phyloP scores from a whole-genome alignment of 1,284 basidiomycete species.

The Leucoagaricus sp. region DNA sequence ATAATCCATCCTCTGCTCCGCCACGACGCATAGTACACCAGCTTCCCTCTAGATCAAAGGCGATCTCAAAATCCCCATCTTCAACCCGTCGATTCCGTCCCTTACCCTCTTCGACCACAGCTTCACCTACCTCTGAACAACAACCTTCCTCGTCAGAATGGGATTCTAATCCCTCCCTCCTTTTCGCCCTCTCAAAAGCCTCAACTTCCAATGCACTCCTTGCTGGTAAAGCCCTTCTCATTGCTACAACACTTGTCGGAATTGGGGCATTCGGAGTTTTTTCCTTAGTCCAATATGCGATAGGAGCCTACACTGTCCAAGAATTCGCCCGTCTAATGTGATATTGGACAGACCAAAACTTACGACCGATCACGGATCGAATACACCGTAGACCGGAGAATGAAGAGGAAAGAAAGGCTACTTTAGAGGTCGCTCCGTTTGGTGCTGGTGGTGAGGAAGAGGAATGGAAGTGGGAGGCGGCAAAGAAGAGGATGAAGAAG shows the following conservation, averaged over 20 bases:
- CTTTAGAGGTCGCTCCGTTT: conserved; percentile 15
- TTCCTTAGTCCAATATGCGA: conserved; percentile 31
- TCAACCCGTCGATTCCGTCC: conserved; percentile 13
- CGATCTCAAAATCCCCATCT: background rate
- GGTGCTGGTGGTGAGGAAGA: conserved; percentile 20
- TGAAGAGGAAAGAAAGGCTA: conserved; percentile 30
- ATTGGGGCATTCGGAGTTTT: conserved; percentile 30
- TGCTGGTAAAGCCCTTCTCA: conserved; percentile 41
- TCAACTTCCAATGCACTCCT: conserved; percentile 35
- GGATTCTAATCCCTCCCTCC: conserved; percentile 27
- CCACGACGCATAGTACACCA: conserved; percentile 14
- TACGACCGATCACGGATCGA: conserved; percentile 46
- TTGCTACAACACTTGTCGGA: conserved; percentile 41
- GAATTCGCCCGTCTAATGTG: conserved; percentile 45
- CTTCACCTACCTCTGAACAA: background rate
- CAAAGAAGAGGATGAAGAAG: conserved; percentile 47
- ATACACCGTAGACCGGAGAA: conserved; percentile 48
- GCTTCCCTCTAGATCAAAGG: background rate
- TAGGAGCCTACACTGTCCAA: conserved; percentile 40
- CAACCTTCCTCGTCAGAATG: conserved; percentile 23
- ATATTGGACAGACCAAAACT: conserved; percentile 45
- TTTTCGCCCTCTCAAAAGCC: conserved; percentile 33
- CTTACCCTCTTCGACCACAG: conserved; percentile 2
- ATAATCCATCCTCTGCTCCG: conserved; percentile 19
- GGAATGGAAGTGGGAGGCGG: conserved; percentile 54